phyloP scores from a whole-genome alignment of 345 rosid species.

The Passiflora organensis region DNA sequence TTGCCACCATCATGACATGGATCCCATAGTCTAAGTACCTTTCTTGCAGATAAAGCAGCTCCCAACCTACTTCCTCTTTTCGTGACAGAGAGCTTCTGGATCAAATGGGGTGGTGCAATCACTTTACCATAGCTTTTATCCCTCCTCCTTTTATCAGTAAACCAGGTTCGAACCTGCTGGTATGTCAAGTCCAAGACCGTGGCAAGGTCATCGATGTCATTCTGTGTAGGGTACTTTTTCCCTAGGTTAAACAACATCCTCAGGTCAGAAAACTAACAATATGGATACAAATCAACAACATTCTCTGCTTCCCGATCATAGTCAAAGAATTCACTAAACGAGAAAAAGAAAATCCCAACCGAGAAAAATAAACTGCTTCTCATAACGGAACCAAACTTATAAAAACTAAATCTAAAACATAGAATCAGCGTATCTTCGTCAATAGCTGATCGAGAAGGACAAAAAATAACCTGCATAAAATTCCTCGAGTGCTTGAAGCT shows the following conservation, averaged over 20 bases:
- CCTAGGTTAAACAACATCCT: slow-evolving; percentile 40
- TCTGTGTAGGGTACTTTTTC: slow-evolving; percentile 49
- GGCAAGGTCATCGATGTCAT: slow-evolving; percentile 51
- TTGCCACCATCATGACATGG: slow-evolving; percentile 4
- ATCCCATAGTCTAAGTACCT: slow-evolving; percentile 16
- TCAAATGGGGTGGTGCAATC: slow-evolving; percentile 9
- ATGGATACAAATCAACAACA: background rate
- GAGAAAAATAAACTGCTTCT: background rate
- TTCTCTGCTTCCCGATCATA: background rate
- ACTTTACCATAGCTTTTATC: slow-evolving; percentile 27
- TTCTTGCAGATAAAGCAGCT: slow-evolving; percentile 11
- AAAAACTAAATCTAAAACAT: background rate
- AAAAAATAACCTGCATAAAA: slow-evolving; percentile 48
- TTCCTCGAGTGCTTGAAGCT: slow-evolving; percentile 62
- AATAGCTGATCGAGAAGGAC: background rate
- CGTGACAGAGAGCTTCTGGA: slow-evolving; percentile 13
- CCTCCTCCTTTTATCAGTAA: slow-evolving; percentile 64
- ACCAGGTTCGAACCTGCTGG: slow-evolving; percentile 77
- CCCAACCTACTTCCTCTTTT: slow-evolving; percentile 16
- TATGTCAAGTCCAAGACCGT: slow-evolving; percentile 50
- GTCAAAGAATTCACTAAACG: background rate
- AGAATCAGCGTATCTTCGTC: background rate
- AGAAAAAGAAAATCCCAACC: background rate
- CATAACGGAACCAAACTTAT: background rate
- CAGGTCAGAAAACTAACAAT: slow-evolving; percentile 5